A percentile compares a stretch with the other conserved stretches of the same genome.
Conservation (phyloP, 306 rosid genomes). For the Citrullus amarus region DNA sequence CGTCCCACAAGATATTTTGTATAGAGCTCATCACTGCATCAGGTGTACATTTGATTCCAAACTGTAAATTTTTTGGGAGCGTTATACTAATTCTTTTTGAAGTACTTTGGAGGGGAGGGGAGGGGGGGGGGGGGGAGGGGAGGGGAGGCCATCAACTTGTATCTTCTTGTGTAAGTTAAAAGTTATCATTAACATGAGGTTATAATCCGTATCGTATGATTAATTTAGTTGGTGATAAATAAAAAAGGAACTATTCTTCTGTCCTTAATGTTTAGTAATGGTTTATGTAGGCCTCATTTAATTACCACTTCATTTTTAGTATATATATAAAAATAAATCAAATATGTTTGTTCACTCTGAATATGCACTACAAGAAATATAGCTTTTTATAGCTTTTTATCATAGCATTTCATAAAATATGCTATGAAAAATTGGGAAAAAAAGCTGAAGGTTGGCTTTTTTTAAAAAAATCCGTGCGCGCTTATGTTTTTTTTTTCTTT, state of each 20-base stretch:
- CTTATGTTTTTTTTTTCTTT: no score
- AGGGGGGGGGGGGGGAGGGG: background rate
- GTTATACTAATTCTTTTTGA: background rate
- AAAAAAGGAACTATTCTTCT: background rate
- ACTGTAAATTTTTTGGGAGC: background rate
- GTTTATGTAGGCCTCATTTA: background rate
- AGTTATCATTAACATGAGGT: background rate
- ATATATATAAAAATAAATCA: no score
- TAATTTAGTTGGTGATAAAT: background rate
- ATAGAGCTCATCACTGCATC: background rate
- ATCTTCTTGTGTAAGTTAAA: background rate
- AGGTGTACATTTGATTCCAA: constrained; percentile 4
- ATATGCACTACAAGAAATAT: no score
- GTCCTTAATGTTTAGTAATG: background rate
- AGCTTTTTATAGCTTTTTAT: no score
- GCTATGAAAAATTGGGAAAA: no score
- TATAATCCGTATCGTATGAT: background rate
- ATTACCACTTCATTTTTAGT: no score
- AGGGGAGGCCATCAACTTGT: background rate
- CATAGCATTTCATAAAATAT: no score
- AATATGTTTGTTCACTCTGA: no score
- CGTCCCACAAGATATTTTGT: background rate
- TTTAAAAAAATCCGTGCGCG: no score
- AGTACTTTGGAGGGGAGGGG: background rate
- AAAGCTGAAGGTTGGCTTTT: no score